phyloP scores from a whole-genome alignment of 1,139 yeast genomes.

The Saccharomyces hybrid region DNA sequence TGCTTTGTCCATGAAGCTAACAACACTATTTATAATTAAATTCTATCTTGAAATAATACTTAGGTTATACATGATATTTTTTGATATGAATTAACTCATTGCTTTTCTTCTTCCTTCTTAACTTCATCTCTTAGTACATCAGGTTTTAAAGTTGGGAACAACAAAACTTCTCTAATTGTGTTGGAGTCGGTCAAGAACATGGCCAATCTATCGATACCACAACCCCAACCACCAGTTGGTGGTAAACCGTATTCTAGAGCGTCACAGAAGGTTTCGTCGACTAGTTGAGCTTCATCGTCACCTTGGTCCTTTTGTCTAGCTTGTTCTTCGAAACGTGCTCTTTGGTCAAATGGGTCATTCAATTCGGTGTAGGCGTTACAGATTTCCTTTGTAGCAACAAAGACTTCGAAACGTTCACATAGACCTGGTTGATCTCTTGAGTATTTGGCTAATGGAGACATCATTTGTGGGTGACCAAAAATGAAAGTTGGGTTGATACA shows the following conservation, averaged over 20 bases:
- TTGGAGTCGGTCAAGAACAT: conserved; percentile 96
- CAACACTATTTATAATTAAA: background rate
- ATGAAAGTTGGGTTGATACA: conserved; percentile 96
- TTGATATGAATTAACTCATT: background rate
- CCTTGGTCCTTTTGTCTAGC: conserved; percentile 98
- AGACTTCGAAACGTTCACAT: conserved; percentile 97
- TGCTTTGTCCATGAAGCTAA: background rate
- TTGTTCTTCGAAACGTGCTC: conserved; percentile 96
- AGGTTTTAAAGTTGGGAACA: conserved; percentile 98
- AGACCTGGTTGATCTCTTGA: conserved; percentile 88
- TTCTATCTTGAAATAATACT: background rate
- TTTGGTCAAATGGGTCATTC: conserved; percentile 98
- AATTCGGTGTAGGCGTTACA: conserved; percentile 98
- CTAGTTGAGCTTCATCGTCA: conserved; percentile 96
- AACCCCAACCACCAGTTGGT: conserved; percentile 99
- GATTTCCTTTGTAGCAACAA: conserved; percentile 97
- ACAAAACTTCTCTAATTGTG: conserved; percentile 93
- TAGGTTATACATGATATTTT: background rate
- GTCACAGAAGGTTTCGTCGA: conserved; percentile 95
- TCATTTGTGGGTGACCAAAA: conserved; percentile 98
- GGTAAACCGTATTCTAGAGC: conserved; percentile 98
- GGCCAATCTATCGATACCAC: conserved; percentile 97
- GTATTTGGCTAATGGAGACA: conserved; percentile 98
- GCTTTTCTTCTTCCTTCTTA: conserved; percentile 19
- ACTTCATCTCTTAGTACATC: conserved; percentile 43